Evolutionary conservation across 2,329 filamentous ascomycete genomes (phyloP).

Genomic region (Cladosporium halotolerans): DNA sequence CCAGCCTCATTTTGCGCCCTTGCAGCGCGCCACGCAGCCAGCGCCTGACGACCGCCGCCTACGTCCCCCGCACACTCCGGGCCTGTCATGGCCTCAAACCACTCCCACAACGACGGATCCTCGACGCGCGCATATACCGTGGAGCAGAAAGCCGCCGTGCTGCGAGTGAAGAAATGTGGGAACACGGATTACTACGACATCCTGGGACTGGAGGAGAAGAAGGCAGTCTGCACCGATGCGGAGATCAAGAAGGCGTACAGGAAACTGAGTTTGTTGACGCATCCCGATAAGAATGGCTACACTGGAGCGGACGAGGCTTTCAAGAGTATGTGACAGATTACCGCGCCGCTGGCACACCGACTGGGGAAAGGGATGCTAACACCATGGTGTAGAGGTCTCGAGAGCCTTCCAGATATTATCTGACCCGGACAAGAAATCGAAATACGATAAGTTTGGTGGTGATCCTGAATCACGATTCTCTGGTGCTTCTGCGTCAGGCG

Average conservation of each 20-base stretch:
- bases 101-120: conserved; percentile 70
- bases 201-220: conserved; percentile 62
- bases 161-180: conserved; percentile 77
- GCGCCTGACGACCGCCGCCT: background rate
- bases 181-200: conserved; percentile 95
- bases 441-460: conserved; percentile 81
- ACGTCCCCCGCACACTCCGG: background rate
- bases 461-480: conserved; percentile 88
- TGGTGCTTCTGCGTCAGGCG: conserved; percentile 43
- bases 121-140: conserved; percentile 72
- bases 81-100: conserved; percentile 23
- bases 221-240: conserved; percentile 61
- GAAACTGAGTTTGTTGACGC: conserved; percentile 86
- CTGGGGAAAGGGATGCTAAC: conserved; percentile 2
- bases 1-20: background rate
- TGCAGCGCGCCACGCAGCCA: background rate
- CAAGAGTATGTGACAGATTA: conserved; percentile 57
- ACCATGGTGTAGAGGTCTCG: conserved; percentile 60
- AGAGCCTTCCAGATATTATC: conserved; percentile 88
- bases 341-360: background rate
- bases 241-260: conserved; percentile 98
- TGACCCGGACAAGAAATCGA: conserved; percentile 85
- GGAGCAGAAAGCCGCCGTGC: conserved; percentile 86
- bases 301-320: conserved; percentile 94
- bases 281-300: conserved; percentile 98